Conservation (phyloP, 225 moss, liverwort and hornwort species). For the Bryoerythrophyllum caledonicum region DNA sequence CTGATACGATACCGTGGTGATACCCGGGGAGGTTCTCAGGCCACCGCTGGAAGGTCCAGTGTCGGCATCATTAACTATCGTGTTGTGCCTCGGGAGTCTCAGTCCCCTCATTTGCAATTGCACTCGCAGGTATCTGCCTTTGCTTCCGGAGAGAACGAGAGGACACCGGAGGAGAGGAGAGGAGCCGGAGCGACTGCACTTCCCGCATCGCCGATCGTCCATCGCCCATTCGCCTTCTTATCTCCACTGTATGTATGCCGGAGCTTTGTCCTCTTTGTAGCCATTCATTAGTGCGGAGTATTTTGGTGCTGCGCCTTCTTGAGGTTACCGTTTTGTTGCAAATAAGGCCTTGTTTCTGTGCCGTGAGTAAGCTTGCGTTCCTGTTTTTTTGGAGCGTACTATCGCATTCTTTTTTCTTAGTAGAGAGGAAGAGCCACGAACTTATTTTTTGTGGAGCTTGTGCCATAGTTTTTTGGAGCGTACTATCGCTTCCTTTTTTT, state of each 20-base stretch:
- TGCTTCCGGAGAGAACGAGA: neutral
- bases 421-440: neutral
- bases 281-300: neutral
- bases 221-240: neutral
- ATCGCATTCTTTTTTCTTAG: neutral
- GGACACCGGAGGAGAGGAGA: too few relatives aligned
- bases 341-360: neutral
- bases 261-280: neutral
- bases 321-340: too few relatives aligned
- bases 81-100: rapidly evolving
- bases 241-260: neutral
- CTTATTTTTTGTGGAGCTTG: too few relatives aligned
- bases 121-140: neutral
- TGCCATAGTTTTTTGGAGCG: neutral
- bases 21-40: neutral
- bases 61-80: neutral
- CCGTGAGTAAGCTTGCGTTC: neutral
- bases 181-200: neutral
- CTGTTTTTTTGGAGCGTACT: neutral
- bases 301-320: neutral
- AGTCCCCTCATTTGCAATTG: neutral
- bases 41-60: neutral
- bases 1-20: neutral
- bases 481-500: neutral
- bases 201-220: neutral